A percentile compares a stretch with the other conserved stretches of the same genome.
These are phyloP conservation scores for Chalaropsis ovoidea DNA, from an alignment of 2,329 filamentous ascomycete species.

Conservation along the genomic window DNA sequence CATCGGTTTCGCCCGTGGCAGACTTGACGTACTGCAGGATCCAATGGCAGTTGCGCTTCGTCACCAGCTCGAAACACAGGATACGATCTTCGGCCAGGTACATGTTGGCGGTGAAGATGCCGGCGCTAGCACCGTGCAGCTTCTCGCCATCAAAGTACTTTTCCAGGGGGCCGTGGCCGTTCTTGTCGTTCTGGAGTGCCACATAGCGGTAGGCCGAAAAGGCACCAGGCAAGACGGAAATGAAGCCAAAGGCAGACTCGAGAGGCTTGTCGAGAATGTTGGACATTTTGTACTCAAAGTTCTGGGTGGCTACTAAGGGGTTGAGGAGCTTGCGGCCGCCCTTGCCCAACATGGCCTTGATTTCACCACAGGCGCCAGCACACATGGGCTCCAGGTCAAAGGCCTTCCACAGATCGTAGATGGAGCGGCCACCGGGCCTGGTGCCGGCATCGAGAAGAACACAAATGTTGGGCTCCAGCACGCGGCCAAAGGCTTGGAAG, in stretches of 20 bases:
- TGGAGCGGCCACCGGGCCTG: constrained; percentile 82
- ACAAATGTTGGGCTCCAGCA: constrained; percentile 91
- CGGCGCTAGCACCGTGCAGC: constrained; percentile 82
- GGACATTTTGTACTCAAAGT: constrained; percentile 99
- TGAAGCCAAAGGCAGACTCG: constrained; percentile 95
- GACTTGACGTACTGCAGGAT: constrained; percentile 98
- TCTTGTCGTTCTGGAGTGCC: constrained; percentile 93
- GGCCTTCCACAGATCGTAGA: constrained; percentile 97
- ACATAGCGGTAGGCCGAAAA: constrained; percentile 97
- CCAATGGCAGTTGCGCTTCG: constrained; percentile 96
- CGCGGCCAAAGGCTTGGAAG: constrained; percentile 89
- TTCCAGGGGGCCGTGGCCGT: constrained; percentile 80
- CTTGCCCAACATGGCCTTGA: constrained; percentile 89
- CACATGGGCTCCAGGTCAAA: constrained; percentile 98
- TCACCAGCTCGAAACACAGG: constrained; percentile 94
- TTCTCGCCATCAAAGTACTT: constrained; percentile 97
- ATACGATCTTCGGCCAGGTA: constrained; percentile 98
- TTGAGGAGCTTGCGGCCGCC: constrained; percentile 82
- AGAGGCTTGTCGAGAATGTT: constrained; percentile 97
- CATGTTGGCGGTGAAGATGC: constrained; percentile 98
- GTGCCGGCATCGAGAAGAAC: constrained; percentile 94
- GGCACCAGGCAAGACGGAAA: constrained; percentile 88
- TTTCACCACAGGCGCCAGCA: constrained; percentile 93
- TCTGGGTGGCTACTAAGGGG: constrained; percentile 88
- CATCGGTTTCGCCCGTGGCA: constrained; percentile 90